Conservation (phyloP, 225 moss, liverwort and hornwort species). For the Bryum argenteum region DNA sequence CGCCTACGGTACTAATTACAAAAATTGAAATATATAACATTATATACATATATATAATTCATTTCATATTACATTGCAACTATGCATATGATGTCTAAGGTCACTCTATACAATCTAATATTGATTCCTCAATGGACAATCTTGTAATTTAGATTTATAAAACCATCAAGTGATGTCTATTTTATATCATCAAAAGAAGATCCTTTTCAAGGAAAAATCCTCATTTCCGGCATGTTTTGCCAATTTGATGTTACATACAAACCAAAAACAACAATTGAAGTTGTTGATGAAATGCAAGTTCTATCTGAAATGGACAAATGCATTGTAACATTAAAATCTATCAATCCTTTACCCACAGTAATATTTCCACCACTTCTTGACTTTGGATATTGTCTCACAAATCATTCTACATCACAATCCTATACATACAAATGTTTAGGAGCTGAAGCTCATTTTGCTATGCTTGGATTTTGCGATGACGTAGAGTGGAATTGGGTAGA, state of each 20-base stretch:
- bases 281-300: slow-evolving; percentile 51
- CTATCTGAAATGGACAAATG: slow-evolving; percentile 71
- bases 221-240: slow-evolving; percentile 74
- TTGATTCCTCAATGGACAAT: accelerated
- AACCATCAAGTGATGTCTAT: slow-evolving; percentile 58
- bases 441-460: slow-evolving; percentile 56
- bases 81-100: background rate
- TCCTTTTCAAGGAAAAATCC: slow-evolving; percentile 74
- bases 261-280: slow-evolving; percentile 51
- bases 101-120: accelerated
- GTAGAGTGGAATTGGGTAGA: slow-evolving; percentile 34
- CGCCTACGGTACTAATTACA: slow-evolving; percentile 54
- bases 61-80: accelerated
- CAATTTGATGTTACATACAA: slow-evolving; percentile 64
- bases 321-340: slow-evolving; percentile 53
- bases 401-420: slow-evolving; percentile 49
- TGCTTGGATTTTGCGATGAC: slow-evolving; percentile 31
- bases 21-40: background rate
- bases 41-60: accelerated
- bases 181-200: slow-evolving; percentile 67
- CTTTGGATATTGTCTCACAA: slow-evolving; percentile 66
- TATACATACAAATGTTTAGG: slow-evolving; percentile 53
- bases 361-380: slow-evolving; percentile 63
- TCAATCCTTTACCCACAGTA: slow-evolving; percentile 71
- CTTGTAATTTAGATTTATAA: slow-evolving; percentile 57